Evolutionary conservation across 331 rosid genomes (phyloP).

Genomic region (Quercus phellos): DNA sequence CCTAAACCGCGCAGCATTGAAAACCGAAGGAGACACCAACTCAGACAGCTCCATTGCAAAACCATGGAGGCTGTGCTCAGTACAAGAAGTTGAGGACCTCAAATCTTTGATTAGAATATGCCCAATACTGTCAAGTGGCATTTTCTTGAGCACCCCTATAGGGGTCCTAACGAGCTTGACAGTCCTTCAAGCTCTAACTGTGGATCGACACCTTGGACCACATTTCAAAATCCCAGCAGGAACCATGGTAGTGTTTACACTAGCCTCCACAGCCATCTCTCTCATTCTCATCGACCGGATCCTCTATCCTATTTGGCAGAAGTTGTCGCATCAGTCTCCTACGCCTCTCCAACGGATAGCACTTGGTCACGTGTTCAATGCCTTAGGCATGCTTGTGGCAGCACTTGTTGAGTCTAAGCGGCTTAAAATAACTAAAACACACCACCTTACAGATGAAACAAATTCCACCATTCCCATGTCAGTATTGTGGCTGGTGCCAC

Average conservation of each 20-base stretch:
- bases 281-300: conserved; percentile 41
- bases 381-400: conserved; percentile 33
- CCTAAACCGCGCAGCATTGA: conserved; percentile 44
- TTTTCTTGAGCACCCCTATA: conserved; percentile 46
- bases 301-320: conserved; percentile 40
- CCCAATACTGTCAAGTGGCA: conserved; percentile 43
- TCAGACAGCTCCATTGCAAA: conserved; percentile 36
- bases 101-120: conserved; percentile 39
- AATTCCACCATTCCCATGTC: conserved; percentile 24
- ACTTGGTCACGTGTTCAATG: conserved; percentile 44
- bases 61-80: conserved; percentile 54
- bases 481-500: conserved; percentile 57
- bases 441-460: not conserved
- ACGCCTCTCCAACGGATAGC: conserved; percentile 52
- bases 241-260: conserved; percentile 25
- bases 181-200: conserved; percentile 55
- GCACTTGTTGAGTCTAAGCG: conserved; percentile 63
- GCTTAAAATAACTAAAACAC: conserved; percentile 24
- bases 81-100: conserved; percentile 59
- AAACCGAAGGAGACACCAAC: conserved; percentile 36
- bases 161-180: conserved; percentile 41
- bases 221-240: conserved; percentile 55
- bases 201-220: conserved; percentile 52
- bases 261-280: conserved; percentile 34
- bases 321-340: conserved; percentile 17